Conservation (phyloP, 768 basidiomycete species). For the Hygrocybe coccinea region DNA sequence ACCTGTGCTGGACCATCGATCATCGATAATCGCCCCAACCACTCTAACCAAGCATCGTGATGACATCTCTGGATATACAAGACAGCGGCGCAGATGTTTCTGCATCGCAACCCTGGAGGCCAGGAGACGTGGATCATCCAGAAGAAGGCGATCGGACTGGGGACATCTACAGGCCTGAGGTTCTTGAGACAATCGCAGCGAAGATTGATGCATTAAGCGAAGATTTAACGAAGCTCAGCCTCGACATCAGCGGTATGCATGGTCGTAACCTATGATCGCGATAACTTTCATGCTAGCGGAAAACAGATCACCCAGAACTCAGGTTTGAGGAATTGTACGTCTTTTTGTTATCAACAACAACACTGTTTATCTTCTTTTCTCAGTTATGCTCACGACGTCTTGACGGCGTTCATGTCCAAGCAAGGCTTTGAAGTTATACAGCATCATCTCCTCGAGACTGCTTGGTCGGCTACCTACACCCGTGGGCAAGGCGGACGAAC, state of each 20-base stretch:
- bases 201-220: conserved; percentile 34
- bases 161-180: conserved; percentile 48
- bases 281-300: background rate
- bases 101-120: background rate
- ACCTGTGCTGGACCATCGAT: too few relatives aligned
- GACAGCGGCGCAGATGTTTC: background rate
- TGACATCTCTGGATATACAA: too few relatives aligned
- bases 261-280: background rate
- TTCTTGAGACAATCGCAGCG: conserved; percentile 55
- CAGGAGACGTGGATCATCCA: background rate
- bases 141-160: background rate
- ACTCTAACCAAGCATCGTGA: too few relatives aligned
- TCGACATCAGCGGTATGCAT: conserved; percentile 66
- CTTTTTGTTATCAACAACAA: background rate
- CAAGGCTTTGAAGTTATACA: conserved; percentile 61
- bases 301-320: conserved; percentile 64
- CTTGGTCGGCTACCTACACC: conserved; percentile 67
- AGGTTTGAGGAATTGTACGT: conserved; percentile 55
- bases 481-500: conserved; percentile 63
- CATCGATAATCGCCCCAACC: too few relatives aligned
- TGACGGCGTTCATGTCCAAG: conserved; percentile 61
- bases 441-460: conserved; percentile 63
- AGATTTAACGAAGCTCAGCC: conserved; percentile 56
- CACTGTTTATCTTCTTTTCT: background rate
- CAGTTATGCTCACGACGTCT: conserved; percentile 67